A percentile compares a stretch with the other conserved stretches of the same genome.
These are phyloP conservation scores for Fusarium sp. DNA, from an alignment of 2,329 filamentous ascomycete genomes.

Conservation along the genomic window DNA sequence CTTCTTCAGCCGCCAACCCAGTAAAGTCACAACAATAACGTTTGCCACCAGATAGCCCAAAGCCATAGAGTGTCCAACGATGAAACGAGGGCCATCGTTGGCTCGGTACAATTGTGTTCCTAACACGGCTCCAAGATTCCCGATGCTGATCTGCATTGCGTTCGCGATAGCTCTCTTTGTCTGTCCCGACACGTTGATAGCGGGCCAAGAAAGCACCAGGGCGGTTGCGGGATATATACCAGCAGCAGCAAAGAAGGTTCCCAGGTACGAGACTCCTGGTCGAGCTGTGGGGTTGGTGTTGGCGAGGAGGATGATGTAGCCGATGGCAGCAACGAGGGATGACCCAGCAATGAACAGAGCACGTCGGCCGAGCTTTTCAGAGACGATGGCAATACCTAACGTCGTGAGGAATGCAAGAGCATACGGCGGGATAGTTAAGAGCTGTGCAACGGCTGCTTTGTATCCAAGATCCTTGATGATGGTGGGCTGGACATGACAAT, in stretches of 20 bases:
- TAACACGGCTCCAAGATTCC: conserved; percentile 75
- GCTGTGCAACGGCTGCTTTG: conserved; percentile 63
- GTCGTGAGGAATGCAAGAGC: conserved; percentile 72
- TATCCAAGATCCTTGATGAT: conserved; percentile 68
- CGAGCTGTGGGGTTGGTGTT: conserved; percentile 58
- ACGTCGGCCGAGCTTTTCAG: conserved; percentile 68
- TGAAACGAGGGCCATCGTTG: conserved; percentile 70
- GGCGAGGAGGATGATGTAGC: conserved; percentile 71
- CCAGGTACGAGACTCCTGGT: conserved; percentile 69
- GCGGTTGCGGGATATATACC: conserved; percentile 76
- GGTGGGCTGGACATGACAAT: conserved; percentile 52
- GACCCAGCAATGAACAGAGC: conserved; percentile 74
- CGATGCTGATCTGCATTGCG: conserved; percentile 79
- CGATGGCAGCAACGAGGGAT: conserved; percentile 67
- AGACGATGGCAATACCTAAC: conserved; percentile 67
- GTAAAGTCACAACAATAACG: conserved; percentile 61
- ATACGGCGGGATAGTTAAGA: conserved; percentile 74
- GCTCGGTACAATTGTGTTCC: conserved; percentile 77
- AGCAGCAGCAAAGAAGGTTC: conserved; percentile 72
- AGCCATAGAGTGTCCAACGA: conserved; percentile 75
- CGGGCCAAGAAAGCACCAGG: conserved; percentile 75
- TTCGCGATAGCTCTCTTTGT: conserved; percentile 77
- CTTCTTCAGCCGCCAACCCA: conserved; percentile 66
- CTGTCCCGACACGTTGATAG: conserved; percentile 78
- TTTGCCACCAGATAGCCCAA: conserved; percentile 73